phyloP scores from a whole-genome alignment of 352 stramenopile species.

The Phytophthora boehmeriae region DNA sequence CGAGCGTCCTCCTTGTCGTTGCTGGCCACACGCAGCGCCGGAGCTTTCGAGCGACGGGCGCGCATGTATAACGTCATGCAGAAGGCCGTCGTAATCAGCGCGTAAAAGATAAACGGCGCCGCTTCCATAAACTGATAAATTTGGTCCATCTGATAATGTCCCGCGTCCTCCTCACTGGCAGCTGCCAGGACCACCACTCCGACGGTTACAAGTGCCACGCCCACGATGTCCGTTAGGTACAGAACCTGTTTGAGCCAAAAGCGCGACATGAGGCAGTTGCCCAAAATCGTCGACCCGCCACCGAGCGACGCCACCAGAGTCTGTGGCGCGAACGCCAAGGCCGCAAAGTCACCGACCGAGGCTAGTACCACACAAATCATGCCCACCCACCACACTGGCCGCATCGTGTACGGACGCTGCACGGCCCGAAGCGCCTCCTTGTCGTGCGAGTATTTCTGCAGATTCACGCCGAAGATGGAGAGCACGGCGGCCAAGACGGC shows the following conservation, averaged over 20 bases:
- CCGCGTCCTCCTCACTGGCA: conserved; percentile 69
- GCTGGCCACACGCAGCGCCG: conserved; percentile 69
- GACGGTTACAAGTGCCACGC: conserved; percentile 75
- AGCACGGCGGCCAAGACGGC: conserved; percentile 74
- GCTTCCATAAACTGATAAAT: conserved; percentile 85
- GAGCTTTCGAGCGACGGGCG: conserved; percentile 78
- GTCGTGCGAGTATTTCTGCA: conserved; percentile 92
- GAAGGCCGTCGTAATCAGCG: conserved; percentile 80
- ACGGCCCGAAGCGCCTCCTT: conserved; percentile 77
- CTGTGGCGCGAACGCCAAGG: conserved; percentile 87
- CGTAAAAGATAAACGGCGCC: conserved; percentile 85
- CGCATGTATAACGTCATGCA: conserved; percentile 86
- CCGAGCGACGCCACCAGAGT: conserved; percentile 84
- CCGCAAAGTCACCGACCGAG: conserved; percentile 86
- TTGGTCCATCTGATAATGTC: conserved; percentile 86
- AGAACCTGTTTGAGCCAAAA: conserved; percentile 89
- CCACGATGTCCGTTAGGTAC: conserved; percentile 84
- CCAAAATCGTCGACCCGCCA: conserved; percentile 83
- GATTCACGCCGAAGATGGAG: conserved; percentile 91
- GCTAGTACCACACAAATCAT: conserved; percentile 86
- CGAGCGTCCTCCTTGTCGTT: conserved; percentile 53
- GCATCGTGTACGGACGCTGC: conserved; percentile 78
- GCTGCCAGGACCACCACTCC: conserved; percentile 83
- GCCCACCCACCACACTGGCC: conserved; percentile 89
- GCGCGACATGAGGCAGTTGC: conserved; percentile 85